Conservation (phyloP, 73 alveolate genomes). For the Stentor roeselii region DNA sequence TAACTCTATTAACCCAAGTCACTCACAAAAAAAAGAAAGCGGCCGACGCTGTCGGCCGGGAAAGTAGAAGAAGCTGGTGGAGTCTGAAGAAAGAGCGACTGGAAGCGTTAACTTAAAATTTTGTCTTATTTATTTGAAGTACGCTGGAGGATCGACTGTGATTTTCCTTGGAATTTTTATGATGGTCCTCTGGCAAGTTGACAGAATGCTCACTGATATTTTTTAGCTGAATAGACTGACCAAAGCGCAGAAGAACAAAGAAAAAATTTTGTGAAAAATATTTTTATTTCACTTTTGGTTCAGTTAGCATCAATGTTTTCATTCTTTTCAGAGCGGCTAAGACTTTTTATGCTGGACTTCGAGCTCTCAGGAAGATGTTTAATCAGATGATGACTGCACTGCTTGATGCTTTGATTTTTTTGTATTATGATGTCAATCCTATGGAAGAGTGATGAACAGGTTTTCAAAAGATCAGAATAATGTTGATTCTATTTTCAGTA, state of each 20-base stretch:
- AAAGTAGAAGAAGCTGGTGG: neutral
- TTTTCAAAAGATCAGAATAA: slow-evolving; percentile 61
- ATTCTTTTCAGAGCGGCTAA: neutral
- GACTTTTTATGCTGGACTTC: slow-evolving; percentile 35
- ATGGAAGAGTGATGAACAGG: slow-evolving; percentile 76
- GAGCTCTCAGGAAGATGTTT: slow-evolving; percentile 57
- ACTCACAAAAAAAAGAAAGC: slow-evolving; percentile 39
- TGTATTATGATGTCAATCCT: slow-evolving; percentile 83
- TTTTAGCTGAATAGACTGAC: slow-evolving; percentile 48
- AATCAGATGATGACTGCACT: slow-evolving; percentile 68
- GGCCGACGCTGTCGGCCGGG: slow-evolving; percentile 4
- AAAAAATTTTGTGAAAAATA: neutral
- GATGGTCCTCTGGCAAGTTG: neutral
- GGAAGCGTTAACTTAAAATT: neutral
- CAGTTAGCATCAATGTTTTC: neutral
- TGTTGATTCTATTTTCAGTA: neutral
- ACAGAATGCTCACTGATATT: neutral
- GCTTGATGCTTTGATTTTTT: slow-evolving; percentile 72
- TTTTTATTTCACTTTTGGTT: neutral
- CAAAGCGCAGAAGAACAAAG: neutral
- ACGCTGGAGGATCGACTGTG: neutral
- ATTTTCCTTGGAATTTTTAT: slow-evolving; percentile 10
- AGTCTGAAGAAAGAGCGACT: neutral
- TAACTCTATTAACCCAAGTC: slow-evolving; percentile 36
- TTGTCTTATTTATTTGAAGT: neutral